Conservation (phyloP, 306 rosid species). For the Dryas alaskensis region DNA sequence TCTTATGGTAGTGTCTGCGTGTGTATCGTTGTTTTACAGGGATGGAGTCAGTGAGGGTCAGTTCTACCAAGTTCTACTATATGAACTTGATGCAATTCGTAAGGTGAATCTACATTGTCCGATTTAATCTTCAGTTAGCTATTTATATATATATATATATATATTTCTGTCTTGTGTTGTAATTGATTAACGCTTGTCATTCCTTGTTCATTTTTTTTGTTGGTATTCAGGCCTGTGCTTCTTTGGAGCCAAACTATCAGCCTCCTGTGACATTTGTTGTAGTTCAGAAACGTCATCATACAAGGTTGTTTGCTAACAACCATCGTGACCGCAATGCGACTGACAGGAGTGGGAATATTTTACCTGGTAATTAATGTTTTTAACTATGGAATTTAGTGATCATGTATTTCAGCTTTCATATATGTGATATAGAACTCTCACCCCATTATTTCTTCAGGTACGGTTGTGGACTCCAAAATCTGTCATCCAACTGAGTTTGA, state of each 20-base stretch:
- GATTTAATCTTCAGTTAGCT: background rate
- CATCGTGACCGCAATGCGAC: constrained; percentile 58
- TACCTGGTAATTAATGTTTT: constrained; percentile 59
- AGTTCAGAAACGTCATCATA: constrained; percentile 96
- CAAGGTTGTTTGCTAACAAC: constrained; percentile 82
- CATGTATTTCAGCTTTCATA: background rate
- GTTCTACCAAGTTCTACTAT: constrained; percentile 85
- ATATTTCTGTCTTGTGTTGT: background rate
- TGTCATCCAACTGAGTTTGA: constrained; percentile 97
- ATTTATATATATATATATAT: background rate
- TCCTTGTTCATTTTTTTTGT: background rate
- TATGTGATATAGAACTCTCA: background rate
- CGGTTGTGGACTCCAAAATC: constrained; percentile 92
- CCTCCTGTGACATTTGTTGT: constrained; percentile 98
- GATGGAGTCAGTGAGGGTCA: constrained; percentile 98
- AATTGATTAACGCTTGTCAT: background rate
- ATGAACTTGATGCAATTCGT: constrained; percentile 94
- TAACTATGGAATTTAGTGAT: too few relatives aligned
- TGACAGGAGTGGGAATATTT: constrained; percentile 88
- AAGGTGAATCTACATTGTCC: constrained; percentile 40
- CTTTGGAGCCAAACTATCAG: constrained; percentile 90
- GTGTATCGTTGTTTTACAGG: constrained; percentile 39
- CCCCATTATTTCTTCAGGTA: constrained; percentile 48
- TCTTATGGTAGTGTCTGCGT: background rate
- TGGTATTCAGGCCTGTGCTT: constrained; percentile 73